Conservation (phyloP, 2,329 filamentous ascomycete genomes). For the Thermoascus crustaceus region DNA sequence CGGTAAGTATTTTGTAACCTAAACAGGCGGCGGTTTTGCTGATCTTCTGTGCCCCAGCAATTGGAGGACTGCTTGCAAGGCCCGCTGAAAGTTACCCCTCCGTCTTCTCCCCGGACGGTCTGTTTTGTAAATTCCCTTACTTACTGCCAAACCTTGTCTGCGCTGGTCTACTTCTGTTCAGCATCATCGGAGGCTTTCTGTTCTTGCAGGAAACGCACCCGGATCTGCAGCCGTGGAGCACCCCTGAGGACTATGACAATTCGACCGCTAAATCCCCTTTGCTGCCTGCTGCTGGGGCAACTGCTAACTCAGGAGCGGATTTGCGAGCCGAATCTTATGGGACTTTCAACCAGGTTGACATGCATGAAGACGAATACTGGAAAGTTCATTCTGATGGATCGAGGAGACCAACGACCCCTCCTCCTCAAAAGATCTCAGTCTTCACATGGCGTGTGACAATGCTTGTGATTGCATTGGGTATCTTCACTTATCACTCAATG, state of each 20-base stretch:
- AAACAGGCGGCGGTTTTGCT: constrained; percentile 9
- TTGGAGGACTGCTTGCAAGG: constrained; percentile 78
- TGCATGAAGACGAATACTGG: constrained; percentile 48
- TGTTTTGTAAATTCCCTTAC: constrained; percentile 77
- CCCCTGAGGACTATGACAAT: constrained; percentile 30
- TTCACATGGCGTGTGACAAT: constrained; percentile 61
- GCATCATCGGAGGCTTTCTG: constrained; percentile 71
- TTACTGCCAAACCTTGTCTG: constrained; percentile 85
- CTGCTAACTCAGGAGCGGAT: constrained; percentile 64
- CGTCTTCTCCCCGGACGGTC: constrained; percentile 55
- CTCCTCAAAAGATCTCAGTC: constrained; percentile 30
- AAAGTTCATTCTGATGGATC: constrained; percentile 41
- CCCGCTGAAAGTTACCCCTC: constrained; percentile 66
- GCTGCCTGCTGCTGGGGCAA: constrained; percentile 65
- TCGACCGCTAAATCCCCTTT: constrained; percentile 60
- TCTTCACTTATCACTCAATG: constrained; percentile 95
- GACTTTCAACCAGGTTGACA: constrained; percentile 55
- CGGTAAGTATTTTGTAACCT: constrained; percentile 16
- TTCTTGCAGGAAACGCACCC: constrained; percentile 85
- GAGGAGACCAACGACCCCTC: constrained; percentile 22
- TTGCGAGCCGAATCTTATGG: constrained; percentile 72
- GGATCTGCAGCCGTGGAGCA: constrained; percentile 56
- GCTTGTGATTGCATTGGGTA: constrained; percentile 71
- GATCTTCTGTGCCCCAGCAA: constrained; percentile 41
- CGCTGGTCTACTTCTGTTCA: constrained; percentile 64